These are phyloP conservation scores for Galerina sulciceps DNA, from an alignment of 768 basidiomycete species.

Conservation along the genomic window DNA sequence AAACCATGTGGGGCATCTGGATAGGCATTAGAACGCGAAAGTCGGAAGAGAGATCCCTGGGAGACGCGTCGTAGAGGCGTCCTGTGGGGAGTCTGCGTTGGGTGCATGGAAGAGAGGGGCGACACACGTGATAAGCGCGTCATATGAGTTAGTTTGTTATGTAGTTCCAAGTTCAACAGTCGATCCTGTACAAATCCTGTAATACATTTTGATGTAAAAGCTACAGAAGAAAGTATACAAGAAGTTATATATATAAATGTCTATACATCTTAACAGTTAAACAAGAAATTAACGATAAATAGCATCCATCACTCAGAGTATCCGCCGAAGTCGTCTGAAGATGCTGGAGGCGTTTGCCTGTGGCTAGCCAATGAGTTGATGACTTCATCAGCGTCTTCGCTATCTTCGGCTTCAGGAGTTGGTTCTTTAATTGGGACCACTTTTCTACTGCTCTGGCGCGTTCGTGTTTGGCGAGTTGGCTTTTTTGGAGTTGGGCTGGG, in stretches of 20 bases:
- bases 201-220: background rate
- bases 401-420: background rate
- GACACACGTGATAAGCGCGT: conserved; percentile 13
- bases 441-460: conserved; percentile 3
- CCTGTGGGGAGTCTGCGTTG: conserved; percentile 58
- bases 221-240: conserved; percentile 4
- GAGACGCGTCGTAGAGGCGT: conserved; percentile 90
- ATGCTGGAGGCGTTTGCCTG: conserved; percentile 4
- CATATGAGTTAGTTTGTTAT: background rate
- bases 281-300: background rate
- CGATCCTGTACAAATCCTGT: no score
- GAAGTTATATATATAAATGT: conserved; percentile 1
- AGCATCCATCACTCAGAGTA: conserved; percentile 15
- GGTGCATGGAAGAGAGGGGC: conserved; percentile 22
- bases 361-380: conserved; percentile 20
- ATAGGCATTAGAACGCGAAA: conserved; percentile 77
- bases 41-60: conserved; percentile 85
- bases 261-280: background rate
- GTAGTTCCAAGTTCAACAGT: no score
- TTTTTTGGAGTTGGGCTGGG: conserved; percentile 19
- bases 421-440: background rate
- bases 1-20: conserved; percentile 83
- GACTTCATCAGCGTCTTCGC: conserved; percentile 22
- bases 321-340: conserved; percentile 30
- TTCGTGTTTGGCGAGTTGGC: conserved; percentile 14